Evolutionary conservation across 2,329 filamentous ascomycete species (phyloP), one percentile per base, ranked within the genome.

Genomic region (Pseudogymnoascus sp.): DNA sequence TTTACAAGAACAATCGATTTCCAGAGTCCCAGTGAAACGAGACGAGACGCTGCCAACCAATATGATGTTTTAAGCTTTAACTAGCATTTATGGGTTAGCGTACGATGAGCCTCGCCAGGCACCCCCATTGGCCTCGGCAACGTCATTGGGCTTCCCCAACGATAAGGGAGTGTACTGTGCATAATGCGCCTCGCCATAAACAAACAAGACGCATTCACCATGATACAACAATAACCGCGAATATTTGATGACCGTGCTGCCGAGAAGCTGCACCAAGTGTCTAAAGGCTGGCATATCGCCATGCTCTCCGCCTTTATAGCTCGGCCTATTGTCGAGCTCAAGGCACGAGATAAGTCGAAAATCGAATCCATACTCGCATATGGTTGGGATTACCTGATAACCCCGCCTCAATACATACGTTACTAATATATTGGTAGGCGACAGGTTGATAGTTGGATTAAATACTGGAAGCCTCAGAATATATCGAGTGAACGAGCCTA

Each of bases 271-370:
- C 15, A 55, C 6, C 5, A 33, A 55, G 48, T 55, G n/a, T 33
- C 21, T 33, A 33, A 55, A 55, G 29, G 48, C 48, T 55, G 48
- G 48, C 48, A 55, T 33, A 25, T 64, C 75, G 80, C 80, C 76
- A 97, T 97, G 94, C 88, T 99, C 77, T 95, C 93, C 77, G 94
- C 94, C 73, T 99, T 99, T 78, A 96, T 89, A 69, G 92, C 94
- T 79, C 89, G 90, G 72, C 90, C 92, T 67, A 93, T 99, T 74
- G 89, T 97, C 81, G 94, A 99, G 89, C 88, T 99, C 71, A 92
- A 89, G 79, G 87, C 87, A 76, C 88, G 90, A 76, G 93, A 97
- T 84, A 97, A 95, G 80, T 95, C 90, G 67, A 94, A 89, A 80
- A 96, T 99, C 77, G 94, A 99, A 78, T 94, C 90, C 59, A 90